Evolutionary conservation across 208 protist genomes (phyloP), one percentile per base, ranked within the genome.

Genomic region (Leishmania martiniquensis): DNA sequence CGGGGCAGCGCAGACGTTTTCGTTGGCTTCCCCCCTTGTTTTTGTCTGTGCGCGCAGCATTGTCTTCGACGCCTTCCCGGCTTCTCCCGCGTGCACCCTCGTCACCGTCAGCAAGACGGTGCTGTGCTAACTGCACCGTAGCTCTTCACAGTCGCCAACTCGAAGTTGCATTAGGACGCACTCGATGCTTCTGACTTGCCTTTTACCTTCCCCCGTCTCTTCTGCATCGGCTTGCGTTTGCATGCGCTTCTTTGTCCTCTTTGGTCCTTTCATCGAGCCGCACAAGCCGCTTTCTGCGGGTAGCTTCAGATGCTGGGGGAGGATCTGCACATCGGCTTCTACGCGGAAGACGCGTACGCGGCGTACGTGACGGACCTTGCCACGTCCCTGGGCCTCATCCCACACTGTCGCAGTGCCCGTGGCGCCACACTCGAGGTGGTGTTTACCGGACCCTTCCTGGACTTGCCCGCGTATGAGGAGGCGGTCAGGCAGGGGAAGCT

Each of bases 281-380:
- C 25, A 29, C 25, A 52, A 7, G 44, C 22, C 42, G 37, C 9
- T 6, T 4, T 59, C n/a, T 42, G 10, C 22, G 34, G 51, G 17
- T 54, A 47, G 51, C n/a, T 62, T 29, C 51, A 74, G n/a, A 62
- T 84, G 75, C 63, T 78, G 39, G 77, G 72, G 22, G 83, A 83
- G 45, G 75, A 80, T 37, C 54, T 87, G 32, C 78, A 84, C 32
- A 81, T 90, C 32, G 85, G 82, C 51, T 75, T 92, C 44, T 77
- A 85, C 66, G 86, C 80, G 7, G 86, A 90, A 75, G 88, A 92
- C 57, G 88, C 85, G 55, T 84, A 78, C n/a, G 88, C 88, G 25
- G 73, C 62, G 29, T 77, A 82, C 72, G 49, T 82, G 37, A 47
- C 72, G 9, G 57, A 87, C 34, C 68, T 83, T 15, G 77, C 76